phyloP scores from a whole-genome alignment of 2,329 filamentous ascomycete species.

The Fusarium transvaalense region DNA sequence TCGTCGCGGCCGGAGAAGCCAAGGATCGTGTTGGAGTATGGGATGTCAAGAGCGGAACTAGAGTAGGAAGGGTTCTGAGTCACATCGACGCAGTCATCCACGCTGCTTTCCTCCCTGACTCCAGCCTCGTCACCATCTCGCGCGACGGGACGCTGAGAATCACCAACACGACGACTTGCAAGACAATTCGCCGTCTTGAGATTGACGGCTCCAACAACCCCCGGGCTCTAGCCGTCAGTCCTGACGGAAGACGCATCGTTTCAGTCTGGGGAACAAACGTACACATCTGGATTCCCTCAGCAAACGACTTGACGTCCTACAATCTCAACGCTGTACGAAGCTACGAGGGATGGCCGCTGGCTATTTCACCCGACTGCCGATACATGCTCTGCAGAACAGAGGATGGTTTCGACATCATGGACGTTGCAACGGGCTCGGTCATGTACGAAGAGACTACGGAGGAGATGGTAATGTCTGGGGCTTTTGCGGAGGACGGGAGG shows the following conservation, averaged over 20 bases:
- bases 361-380: slow-evolving; percentile 55
- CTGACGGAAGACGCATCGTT: slow-evolving; percentile 52
- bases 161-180: slow-evolving; percentile 50
- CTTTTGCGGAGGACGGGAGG: slow-evolving; percentile 51
- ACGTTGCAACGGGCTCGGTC: slow-evolving; percentile 52
- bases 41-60: slow-evolving; percentile 48
- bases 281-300: slow-evolving; percentile 54
- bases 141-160: slow-evolving; percentile 56
- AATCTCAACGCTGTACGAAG: slow-evolving; percentile 51
- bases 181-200: slow-evolving; percentile 56
- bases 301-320: slow-evolving; percentile 53
- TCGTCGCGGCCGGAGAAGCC: slow-evolving; percentile 51
- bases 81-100: slow-evolving; percentile 56
- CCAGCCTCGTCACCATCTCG: slow-evolving; percentile 53
- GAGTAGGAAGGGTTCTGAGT: slow-evolving; percentile 51
- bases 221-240: slow-evolving; percentile 52
- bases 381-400: slow-evolving; percentile 58
- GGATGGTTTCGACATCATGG: slow-evolving; percentile 58
- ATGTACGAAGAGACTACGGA: slow-evolving; percentile 47
- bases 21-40: slow-evolving; percentile 51
- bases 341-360: slow-evolving; percentile 57
- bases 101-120: slow-evolving; percentile 52
- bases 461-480: slow-evolving; percentile 53
- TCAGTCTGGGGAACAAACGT: slow-evolving; percentile 57
- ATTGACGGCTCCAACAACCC: slow-evolving; percentile 50